These are phyloP conservation scores for Brettanomyces sp. DNA, from an alignment of 805 yeast species.

Conservation along the genomic window DNA sequence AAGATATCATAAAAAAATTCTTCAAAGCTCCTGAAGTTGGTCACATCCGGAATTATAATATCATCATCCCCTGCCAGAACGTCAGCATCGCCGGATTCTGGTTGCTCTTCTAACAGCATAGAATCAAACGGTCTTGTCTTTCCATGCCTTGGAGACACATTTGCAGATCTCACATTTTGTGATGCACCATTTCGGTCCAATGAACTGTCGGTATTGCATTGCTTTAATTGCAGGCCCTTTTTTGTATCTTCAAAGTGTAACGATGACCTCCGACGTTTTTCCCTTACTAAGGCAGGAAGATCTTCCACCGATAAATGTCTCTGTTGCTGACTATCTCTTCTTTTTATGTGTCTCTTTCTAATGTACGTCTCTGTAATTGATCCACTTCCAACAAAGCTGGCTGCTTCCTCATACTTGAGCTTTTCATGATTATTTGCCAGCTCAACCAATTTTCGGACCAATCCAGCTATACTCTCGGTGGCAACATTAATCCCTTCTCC, in stretches of 20 bases:
- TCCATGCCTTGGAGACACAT: not conserved
- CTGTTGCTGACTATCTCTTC: constrained; percentile 15
- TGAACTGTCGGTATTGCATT: not conserved
- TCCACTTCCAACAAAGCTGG: constrained; percentile 11
- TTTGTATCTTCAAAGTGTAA: not conserved
- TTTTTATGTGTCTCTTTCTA: constrained; percentile 2
- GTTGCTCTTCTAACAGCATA: no score
- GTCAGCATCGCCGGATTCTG: not conserved
- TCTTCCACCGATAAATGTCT: constrained; percentile 14
- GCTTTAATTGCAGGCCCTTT: not conserved
- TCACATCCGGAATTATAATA: constrained; percentile 33
- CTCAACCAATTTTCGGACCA: constrained; percentile 42
- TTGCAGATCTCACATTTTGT: not conserved
- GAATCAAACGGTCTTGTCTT: no score
- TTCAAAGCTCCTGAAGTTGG: constrained; percentile 42
- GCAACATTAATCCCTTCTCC: constrained; percentile 52
- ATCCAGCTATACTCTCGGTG: constrained; percentile 49
- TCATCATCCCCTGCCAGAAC: not conserved
- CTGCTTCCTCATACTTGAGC: constrained; percentile 1
- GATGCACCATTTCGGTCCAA: not conserved
- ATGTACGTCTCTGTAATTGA: constrained; percentile 5
- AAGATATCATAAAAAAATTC: constrained; percentile 44
- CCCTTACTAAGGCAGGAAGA: constrained; percentile 5
- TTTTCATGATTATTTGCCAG: constrained; percentile 25
- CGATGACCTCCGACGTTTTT: not conserved